A percentile compares a stretch with the other conserved stretches of the same genome.
phyloP scores from a whole-genome alignment of 164 flowering plant genomes.

The Taxillus chinensis region DNA sequence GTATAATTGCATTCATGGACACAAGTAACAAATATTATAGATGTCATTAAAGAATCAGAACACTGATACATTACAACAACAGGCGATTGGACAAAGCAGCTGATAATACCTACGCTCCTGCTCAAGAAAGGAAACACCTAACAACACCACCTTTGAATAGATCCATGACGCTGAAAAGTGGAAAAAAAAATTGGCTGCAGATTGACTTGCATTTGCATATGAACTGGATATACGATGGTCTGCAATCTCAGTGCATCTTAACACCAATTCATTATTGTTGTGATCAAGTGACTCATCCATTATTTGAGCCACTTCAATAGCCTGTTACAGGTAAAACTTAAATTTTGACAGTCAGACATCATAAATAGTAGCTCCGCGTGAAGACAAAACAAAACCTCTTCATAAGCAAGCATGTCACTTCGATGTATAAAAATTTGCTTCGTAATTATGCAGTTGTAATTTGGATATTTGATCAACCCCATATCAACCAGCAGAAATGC shows the following conservation, averaged over 20 bases:
- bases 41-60: no score
- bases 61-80: no score
- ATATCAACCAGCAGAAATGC: conserved; percentile 76
- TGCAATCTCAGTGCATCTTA: conserved; percentile 57
- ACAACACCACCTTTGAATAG: conserved; percentile 61
- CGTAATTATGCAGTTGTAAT: conserved; percentile 57
- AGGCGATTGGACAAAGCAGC: no score
- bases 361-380: background rate
- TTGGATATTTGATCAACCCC: conserved; percentile 79
- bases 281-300: conserved; percentile 77
- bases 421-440: conserved; percentile 44
- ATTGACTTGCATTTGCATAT: conserved; percentile 9
- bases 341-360: conserved; percentile 6
- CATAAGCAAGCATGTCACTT: conserved; percentile 61
- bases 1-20: no score
- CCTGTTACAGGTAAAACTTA: conserved; percentile 31
- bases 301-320: conserved; percentile 80
- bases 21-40: no score
- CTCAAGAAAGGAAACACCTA: conserved; percentile 79
- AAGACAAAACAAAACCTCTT: conserved; percentile 47
- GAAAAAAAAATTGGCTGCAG: conserved; percentile 26
- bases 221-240: conserved; percentile 33
- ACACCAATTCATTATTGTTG: conserved; percentile 35
- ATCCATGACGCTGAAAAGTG: conserved; percentile 68
- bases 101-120: conserved; percentile 51